These are phyloP conservation scores for Fistulinella cinereoalba DNA, from an alignment of 1,284 basidiomycete genomes.

Conservation along the genomic window DNA sequence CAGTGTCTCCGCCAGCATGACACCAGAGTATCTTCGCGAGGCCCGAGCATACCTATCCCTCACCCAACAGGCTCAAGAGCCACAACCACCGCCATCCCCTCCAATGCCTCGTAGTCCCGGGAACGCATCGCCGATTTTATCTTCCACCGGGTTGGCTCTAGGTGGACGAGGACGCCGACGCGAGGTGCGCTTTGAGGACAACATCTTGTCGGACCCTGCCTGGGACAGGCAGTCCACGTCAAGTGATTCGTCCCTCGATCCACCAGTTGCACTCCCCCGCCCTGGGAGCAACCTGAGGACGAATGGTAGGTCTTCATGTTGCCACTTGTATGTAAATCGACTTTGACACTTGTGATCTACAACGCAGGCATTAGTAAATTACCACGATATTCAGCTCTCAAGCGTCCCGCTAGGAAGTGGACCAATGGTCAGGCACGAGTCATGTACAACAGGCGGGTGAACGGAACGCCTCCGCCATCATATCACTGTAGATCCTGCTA, in stretches of 20 bases:
- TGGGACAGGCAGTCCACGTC: conserved; percentile 36
- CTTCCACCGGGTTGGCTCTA: conserved; percentile 28
- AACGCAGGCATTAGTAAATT: conserved; percentile 32
- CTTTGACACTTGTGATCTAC: neutral
- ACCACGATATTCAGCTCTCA: conserved; percentile 33
- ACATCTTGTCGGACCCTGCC: conserved; percentile 29
- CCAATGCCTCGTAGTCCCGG: conserved; percentile 18
- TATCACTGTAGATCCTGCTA: conserved; percentile 36
- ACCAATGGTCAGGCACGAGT: conserved; percentile 12
- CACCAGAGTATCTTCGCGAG: conserved; percentile 35
- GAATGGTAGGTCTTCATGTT: conserved; percentile 17
- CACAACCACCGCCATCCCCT: conserved; percentile 10
- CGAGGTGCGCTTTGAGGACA: conserved; percentile 37
- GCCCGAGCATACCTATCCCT: conserved; percentile 33
- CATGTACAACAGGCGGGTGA: conserved; percentile 10
- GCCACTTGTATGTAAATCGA: neutral
- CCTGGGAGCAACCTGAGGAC: conserved; percentile 7
- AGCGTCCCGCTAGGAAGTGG: conserved; percentile 20
- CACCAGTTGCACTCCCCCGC: conserved; percentile 19
- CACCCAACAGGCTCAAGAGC: conserved; percentile 22
- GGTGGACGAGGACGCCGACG: conserved; percentile 31
- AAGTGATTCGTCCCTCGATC: conserved; percentile 31
- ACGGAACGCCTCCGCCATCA: conserved; percentile 14
- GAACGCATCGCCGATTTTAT: conserved; percentile 30
- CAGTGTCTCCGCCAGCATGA: conserved; percentile 31